phyloP scores from a whole-genome alignment of 140 eudicot species.

The Erigeron philadelphicus region DNA sequence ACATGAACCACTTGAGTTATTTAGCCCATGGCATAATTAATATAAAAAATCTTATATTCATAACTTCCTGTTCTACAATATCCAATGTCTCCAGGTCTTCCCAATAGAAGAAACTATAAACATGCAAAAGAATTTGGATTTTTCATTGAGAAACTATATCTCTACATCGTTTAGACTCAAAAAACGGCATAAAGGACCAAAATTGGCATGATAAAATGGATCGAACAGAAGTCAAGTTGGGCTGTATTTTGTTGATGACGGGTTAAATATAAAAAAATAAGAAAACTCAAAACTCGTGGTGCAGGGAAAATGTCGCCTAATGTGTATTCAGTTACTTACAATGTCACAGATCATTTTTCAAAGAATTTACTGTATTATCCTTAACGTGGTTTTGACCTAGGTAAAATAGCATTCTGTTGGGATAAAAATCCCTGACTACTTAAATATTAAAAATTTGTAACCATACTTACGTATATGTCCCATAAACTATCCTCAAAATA shows the following conservation, averaged over 20 bases:
- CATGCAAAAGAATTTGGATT: too few species aligned
- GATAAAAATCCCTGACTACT: too few species aligned
- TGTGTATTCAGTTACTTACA: slow-evolving; percentile 6
- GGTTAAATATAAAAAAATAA: not conserved
- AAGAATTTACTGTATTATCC: not conserved
- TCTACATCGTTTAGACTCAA: not conserved
- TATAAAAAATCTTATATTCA: not conserved
- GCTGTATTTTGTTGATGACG: not conserved
- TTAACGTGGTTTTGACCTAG: too few species aligned
- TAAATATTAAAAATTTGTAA: not conserved
- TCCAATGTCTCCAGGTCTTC: too few species aligned
- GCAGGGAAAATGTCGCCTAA: not conserved
- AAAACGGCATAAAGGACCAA: not conserved
- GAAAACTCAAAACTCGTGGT: too few species aligned
- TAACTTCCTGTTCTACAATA: not conserved
- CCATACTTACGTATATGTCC: not conserved
- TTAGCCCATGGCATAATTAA: not conserved
- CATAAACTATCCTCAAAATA: not conserved
- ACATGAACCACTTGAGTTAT: slow-evolving; percentile 21
- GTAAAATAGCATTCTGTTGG: too few species aligned
- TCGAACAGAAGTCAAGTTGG: not conserved
- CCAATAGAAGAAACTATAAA: too few species aligned
- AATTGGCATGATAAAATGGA: not conserved
- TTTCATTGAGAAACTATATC: not conserved
- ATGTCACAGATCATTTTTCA: not conserved